Evolutionary conservation across 2,329 filamentous ascomycete genomes (phyloP), one percentile per base, ranked within the genome.

Genomic region (Penicillium sp.): DNA sequence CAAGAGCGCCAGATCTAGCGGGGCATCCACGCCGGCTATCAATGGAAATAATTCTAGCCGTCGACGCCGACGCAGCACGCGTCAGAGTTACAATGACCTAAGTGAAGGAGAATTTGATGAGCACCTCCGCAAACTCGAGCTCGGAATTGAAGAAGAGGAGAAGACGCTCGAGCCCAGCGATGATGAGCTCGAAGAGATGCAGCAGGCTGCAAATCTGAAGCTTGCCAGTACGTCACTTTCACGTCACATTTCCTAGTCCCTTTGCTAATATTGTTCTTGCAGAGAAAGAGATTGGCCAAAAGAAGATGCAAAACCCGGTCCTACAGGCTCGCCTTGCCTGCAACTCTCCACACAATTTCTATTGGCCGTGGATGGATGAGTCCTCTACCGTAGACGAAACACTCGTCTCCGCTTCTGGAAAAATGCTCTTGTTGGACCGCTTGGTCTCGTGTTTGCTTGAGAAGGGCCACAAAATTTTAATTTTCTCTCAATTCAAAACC

Each of bases 401-500:
- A 1, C 84, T 99, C 6, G 85, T 99, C 35, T 93, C 89, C 0
- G 86, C 90, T 0, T 96, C 92, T 0, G 94, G 94, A 15, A 99
- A 99, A 73, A 97, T 99, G 91, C 84, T 97, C 2, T 83, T 99
- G 0, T 84, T 99, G 0, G 94, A 99, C 71, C 86, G 91, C 0
- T 82, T 99, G 0, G 83, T 99, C 0, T 89, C 90, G 0, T 82
- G 82, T 2, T 82, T 99, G 0, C 88, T 99, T 58, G 64, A 79
- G 0, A 82, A 85, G 1, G 88, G 85, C 4, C 93, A 97, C 78
- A 97, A 97, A 70, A 89, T 97, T 29, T 84, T 99, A 45, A 91
- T 99, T 51, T 99, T 99, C 75, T 96, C 91, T 0, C 94, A 99
- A 70, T 99, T 99, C 78, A 96, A 93, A 57, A 96, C 89, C 0